Evolutionary conservation across 495 filamentous ascomycete genomes (phyloP), one percentile per base, ranked within the genome.

Genomic region (Annulohypoxylon maeteangense): DNA sequence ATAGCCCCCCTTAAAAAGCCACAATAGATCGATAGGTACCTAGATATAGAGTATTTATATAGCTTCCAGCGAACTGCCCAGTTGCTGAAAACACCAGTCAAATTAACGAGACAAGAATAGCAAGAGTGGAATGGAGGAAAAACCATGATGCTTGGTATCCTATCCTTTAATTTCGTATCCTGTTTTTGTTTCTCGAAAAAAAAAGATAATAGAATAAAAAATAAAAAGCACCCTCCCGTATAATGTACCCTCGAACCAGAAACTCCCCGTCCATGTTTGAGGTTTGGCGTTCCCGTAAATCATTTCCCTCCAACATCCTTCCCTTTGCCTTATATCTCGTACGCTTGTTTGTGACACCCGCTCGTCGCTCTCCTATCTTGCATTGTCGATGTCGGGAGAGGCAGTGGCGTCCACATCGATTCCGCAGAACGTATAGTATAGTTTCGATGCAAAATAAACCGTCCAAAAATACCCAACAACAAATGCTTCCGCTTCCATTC

Each of bases 241-340:
- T 60, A 48, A 47, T 47, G 40, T 61, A 32, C 27, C 57, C 29
- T 23, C 16, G 12, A 10, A n/a, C 40, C 63, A 48, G 18, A 58
- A 66, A 66, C 63, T 66, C 63, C 63, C 63, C 63, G 18, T 38
- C 63, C 63, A 66, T 66, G 63, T 50, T 66, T 51, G 54, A 51
- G 31, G 22, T 59, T 58, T 66, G 44, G 22, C 36, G 51, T 59
- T 44, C 18, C 54, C 54, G 18, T 42, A 57, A 34, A 40, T 47
- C 20, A 27, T 34, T 34, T 20, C 18, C n/a, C 42, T 25, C 20
- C 44, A 25, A 20, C 59, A 32, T 10, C 18, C 16, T 18, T 16
- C 14, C 29, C 31, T 40, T 51, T 51, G 12, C 54, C 55, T 45
- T 29, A 4, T 18, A 16, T 20, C 18, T 58, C 12, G n/a, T 42